Evolutionary conservation across 2,329 filamentous ascomycete genomes (phyloP), one percentile per base, ranked within the genome.

Genomic region (Epichloe coenophiala): DNA sequence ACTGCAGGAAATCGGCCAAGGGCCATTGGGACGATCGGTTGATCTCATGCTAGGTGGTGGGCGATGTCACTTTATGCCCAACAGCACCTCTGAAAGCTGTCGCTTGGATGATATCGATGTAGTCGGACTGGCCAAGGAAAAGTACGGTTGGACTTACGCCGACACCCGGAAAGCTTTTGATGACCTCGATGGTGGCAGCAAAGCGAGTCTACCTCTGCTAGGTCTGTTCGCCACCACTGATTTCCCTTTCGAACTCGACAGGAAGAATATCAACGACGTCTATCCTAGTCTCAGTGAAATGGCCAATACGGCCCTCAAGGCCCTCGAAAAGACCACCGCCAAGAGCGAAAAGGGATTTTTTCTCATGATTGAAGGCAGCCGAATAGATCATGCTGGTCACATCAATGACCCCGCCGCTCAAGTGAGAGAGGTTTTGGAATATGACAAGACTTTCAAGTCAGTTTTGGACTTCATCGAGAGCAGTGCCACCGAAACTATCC

Each of bases 351-450:
- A 94, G 67, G 93, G 93, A 4, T 98, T 97, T 74, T 98, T 98
- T 69, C 74, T 98, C 59, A 95, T 98, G 91, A 94, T 98, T 54
- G 93, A 98, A 68, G 93, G 90, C 4, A 95, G 88, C 60, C 78
- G 93, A 41, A 97, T 98, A 60, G 93, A 98, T 61, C 93, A 98
- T 64, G 91, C 93, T 4, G 93, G 89, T 6, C 87, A 93, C 63
- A 79, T 78, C 55, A 93, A 93, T 59, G 87, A 93, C 59, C 86
- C 87, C 0, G 86, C 84, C 9, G 85, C 87, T 1, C 87, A 93
- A 61, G 87, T 91, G 11, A 83, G 87, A 58, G 93, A 98, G 67
- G 91, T 98, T 1, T 74, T 97, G n/a, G 91, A 89, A 48, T 98
- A 95, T 60, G 93, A 98, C 72, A 81, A 78, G 65, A 77, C 93